A percentile compares a stretch with the other conserved stretches of the same genome.
These are phyloP conservation scores for Powellomyces hirtus DNA, from an alignment of 192 early-diverging fungal genomes.

Conservation along the genomic window DNA sequence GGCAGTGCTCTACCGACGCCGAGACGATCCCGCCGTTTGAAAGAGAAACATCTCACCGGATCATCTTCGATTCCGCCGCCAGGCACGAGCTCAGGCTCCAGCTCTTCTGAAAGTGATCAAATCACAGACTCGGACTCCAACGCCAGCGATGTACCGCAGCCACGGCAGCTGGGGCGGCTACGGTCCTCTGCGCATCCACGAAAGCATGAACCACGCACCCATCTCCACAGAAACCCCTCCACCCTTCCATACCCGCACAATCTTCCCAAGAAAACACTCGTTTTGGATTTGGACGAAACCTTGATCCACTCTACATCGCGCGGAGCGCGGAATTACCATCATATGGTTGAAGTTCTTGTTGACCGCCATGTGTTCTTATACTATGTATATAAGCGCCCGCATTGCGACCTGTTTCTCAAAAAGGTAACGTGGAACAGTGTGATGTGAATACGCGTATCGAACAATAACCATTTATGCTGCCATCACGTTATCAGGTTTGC, in stretches of 20 bases:
- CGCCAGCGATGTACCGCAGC: neutral
- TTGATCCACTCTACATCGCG: constrained; percentile 76
- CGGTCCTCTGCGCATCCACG: neutral
- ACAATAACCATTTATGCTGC: neutral
- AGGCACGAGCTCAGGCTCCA: too few relatives aligned
- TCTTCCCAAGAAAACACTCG: constrained; percentile 45
- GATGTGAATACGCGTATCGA: too few relatives aligned
- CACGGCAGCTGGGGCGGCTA: neutral
- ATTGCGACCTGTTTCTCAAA: constrained; percentile 80
- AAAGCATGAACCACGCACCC: neutral
- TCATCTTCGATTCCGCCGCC: too few relatives aligned
- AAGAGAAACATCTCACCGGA: too few relatives aligned
- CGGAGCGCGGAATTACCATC: constrained; percentile 60
- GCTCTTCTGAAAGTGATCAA: neutral
- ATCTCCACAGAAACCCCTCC: neutral
- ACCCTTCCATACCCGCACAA: too few relatives aligned
- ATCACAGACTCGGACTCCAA: constrained; percentile 23
- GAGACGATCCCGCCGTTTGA: too few relatives aligned
- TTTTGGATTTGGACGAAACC: constrained; percentile 67
- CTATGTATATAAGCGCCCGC: constrained; percentile 87
- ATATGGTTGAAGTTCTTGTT: constrained; percentile 80
- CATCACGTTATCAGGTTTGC: constrained; percentile 52
- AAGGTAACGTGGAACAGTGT: too few relatives aligned
- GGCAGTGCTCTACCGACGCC: too few relatives aligned
- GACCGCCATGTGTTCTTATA: constrained; percentile 81